Evolutionary conservation across 1,284 basidiomycete genomes (phyloP).

Genomic region (Microbotryum saponariae): DNA sequence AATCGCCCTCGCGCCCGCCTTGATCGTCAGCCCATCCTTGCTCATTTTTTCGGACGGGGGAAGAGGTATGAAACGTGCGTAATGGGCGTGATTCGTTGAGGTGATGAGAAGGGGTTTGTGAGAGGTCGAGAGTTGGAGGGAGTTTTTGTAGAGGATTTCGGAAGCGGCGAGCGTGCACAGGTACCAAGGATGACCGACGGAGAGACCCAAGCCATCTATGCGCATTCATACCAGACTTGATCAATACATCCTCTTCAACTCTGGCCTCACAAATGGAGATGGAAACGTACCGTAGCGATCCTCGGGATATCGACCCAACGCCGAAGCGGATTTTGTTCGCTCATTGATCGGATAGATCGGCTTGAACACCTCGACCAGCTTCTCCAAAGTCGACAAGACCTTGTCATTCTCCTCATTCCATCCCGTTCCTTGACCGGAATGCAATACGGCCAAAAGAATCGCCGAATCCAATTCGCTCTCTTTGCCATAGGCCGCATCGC

Average conservation of each 20-base stretch:
- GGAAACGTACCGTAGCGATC: conserved; percentile 46
- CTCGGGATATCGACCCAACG: conserved; percentile 45
- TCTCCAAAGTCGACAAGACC: conserved; percentile 40
- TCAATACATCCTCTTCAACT: too few relatives aligned
- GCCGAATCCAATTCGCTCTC: conserved; percentile 42
- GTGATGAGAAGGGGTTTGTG: conserved; percentile 39
- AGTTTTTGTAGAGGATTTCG: conserved; percentile 41
- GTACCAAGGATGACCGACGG: conserved; percentile 45
- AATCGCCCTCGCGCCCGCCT: conserved; percentile 8
- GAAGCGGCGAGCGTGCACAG: conserved; percentile 44
- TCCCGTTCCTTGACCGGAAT: conserved; percentile 36
- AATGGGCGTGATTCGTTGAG: conserved; percentile 7
- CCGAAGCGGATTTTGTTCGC: conserved; percentile 40
- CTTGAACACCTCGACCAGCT: conserved; percentile 41
- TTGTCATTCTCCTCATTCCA: conserved; percentile 30
- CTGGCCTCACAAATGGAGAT: conserved; percentile 40
- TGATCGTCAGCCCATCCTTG: neutral
- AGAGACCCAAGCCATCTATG: conserved; percentile 36
- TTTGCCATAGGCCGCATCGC: conserved; percentile 17
- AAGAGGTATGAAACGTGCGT: conserved; percentile 7
- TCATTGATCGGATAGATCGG: conserved; percentile 44
- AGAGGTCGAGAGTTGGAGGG: conserved; percentile 38
- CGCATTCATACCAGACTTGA: conserved; percentile 34
- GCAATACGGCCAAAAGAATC: conserved; percentile 42
- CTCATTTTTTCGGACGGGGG: neutral